Base-by-base conservation (phyloP, 192 early-diverging fungal genomes). In the Coemansia sp. region DNA sequence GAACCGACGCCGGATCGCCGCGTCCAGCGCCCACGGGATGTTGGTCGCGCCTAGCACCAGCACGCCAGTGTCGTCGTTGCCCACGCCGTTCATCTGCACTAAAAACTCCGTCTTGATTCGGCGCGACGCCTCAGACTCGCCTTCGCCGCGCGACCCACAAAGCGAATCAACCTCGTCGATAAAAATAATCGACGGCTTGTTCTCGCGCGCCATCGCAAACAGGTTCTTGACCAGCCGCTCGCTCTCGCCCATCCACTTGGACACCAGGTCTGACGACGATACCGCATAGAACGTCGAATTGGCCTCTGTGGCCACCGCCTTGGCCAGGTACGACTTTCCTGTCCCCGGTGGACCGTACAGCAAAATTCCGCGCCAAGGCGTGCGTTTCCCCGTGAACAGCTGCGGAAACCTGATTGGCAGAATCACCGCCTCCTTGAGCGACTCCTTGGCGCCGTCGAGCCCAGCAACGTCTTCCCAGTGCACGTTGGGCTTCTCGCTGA, bases 201-300 rank as follows among this genome's bases (percentile, higher is more conserved):
- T 89, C 64, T 97, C 92, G 40, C 96, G 84, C 40, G 95, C 96
- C 87, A 97, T 92, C 33, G 85, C 83, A 84, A 99, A 99, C 54
- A 99, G 81, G 61, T 96, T 88, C 80, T 96, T 96, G 14, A 99
- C 93, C 40, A 97, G 85, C 74, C 92, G 82, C 77, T 99, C 97
- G 85, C 89, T 90, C 77, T 99, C 96, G 52, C 97, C 96, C 91
- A 99, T 97, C 95, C 95, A 99, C 84, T 97, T 99, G 73, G 90
- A 91, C n/a, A 99, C 96, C 56, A 99, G 84, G 80, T 99, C 97
- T 4, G 96, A 96, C 4, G 96, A 98, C 12, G 93, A 95, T 20
- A 99, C 92, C 14, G 95, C 92, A 61, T 98, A 97, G 69, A 99
- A 99, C 17, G 95, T 96, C 4, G 94, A 90, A 58, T 94, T 88